phyloP scores from a whole-genome alignment of 345 rosid genomes.

The Toxicodendron radicans region DNA sequence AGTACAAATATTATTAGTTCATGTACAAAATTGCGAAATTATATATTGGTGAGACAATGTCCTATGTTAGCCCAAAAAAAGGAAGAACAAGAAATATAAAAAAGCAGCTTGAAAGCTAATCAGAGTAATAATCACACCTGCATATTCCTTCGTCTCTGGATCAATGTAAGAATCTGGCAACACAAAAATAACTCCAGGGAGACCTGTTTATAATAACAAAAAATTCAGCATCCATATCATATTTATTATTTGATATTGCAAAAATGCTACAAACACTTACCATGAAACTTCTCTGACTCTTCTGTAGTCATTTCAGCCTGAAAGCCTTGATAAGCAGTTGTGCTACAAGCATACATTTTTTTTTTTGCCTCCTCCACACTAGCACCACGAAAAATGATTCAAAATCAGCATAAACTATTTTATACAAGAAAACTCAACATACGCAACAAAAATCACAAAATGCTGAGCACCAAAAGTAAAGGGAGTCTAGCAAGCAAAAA shows the following conservation, averaged over 20 bases:
- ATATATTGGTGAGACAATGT: background rate
- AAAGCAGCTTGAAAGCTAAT: background rate
- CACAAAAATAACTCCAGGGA: constrained; percentile 80
- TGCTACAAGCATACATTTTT: constrained; percentile 93
- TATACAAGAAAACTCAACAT: too few relatives aligned
- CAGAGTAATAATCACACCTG: constrained; percentile 43
- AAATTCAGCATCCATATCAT: constrained; percentile 14
- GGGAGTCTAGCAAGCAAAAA: background rate
- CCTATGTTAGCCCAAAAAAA: constrained; percentile 6
- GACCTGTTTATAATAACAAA: constrained; percentile 39
- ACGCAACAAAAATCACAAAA: too few relatives aligned
- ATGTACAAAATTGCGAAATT: background rate
- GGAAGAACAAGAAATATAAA: background rate
- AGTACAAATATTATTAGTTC: background rate
- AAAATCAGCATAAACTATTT: background rate
- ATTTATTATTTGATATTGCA: background rate
- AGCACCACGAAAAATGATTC: constrained; percentile 24
- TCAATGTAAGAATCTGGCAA: constrained; percentile 94
- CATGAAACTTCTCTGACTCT: constrained; percentile 73
- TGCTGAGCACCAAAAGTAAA: background rate
- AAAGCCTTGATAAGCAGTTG: constrained; percentile 88
- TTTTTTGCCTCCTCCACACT: constrained; percentile 86
- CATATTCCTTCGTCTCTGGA: constrained; percentile 79
- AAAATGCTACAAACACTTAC: constrained; percentile 29
- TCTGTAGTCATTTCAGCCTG: constrained; percentile 88